Base-by-base conservation (phyloP, 371 early-diverging fungal species). In the Mortierella sp. region DNA sequence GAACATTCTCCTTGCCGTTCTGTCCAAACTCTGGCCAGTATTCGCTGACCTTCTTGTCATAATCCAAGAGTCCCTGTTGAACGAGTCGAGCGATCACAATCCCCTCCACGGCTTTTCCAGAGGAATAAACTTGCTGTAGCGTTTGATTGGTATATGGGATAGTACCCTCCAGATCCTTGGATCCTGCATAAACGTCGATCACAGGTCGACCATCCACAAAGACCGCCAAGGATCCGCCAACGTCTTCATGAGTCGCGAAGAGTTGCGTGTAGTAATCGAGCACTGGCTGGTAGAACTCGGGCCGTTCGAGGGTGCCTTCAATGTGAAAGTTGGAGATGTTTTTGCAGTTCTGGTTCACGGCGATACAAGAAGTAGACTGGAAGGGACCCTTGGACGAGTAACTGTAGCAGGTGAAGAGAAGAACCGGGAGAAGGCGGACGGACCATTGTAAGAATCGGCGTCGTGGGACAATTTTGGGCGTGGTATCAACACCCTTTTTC, bases 11-110 rank as follows among this genome's bases (percentile, higher is more conserved):
- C 73, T 93, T 93, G 47, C 85, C 85, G 21, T 89, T 89, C 61
- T 82, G 81, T 2, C 85, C 91, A 70, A 93, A 93, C 61, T 92
- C 91, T 6, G 93, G 91, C 93, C 93, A 93, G 68, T 89, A 89
- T 5, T 80, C 74, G 10, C 82, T 57, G 19, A 93, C 81, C n/a
- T 66, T 78, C 44, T 79, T 80, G 24, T 83, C 70, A 63, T 89
- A 90, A 12, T 80, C 63, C 7, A 93, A 39, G 2, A 83, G 40
- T 3, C 86, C 87, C 63, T 85, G 56, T 24, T 87, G 86, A 7
- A 92, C 88, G 14, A 91, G 57, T 31, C 86, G 79, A 14, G 89
- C 84, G 21, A 91, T 74, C 0, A 88, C 81, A 28, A 90, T 84
- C 1, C 84, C 81, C 24, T 87, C 86, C 54, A 91, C 64, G 2